Conservation (phyloP, 768 basidiomycete genomes). For the Glaciozyma antarctica region DNA sequence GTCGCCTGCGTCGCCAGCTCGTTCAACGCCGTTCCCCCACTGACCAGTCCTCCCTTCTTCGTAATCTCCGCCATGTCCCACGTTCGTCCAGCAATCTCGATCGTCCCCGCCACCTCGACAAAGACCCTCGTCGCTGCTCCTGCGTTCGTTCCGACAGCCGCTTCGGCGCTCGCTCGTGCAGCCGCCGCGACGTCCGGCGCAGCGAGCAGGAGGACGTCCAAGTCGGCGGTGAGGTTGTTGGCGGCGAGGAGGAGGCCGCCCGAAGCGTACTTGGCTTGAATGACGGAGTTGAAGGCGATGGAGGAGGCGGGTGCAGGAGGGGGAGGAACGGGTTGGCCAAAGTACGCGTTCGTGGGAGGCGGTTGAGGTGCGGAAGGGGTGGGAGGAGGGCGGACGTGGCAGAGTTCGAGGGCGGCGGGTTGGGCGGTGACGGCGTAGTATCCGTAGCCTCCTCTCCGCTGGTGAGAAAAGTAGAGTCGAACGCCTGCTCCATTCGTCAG, state of each 20-base stretch:
- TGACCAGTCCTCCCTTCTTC: conserved; percentile 38
- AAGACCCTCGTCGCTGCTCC: conserved; percentile 37
- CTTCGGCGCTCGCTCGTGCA: conserved; percentile 26
- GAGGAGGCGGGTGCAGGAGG: conserved; percentile 1
- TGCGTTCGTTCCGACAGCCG: neutral
- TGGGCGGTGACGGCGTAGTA: conserved; percentile 29
- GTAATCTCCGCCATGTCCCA: conserved; percentile 61
- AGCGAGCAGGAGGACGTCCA: conserved; percentile 35
- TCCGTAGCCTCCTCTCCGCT: conserved; percentile 30
- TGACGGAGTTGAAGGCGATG: conserved; percentile 25
- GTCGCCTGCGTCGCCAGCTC: conserved; percentile 74
- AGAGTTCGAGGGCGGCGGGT: conserved; percentile 51
- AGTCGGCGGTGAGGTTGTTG: conserved; percentile 32
- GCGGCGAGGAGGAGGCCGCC: conserved; percentile 32
- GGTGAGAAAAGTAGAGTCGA: conserved; percentile 64
- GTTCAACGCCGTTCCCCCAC: conserved; percentile 45
- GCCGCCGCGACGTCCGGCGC: conserved; percentile 25
- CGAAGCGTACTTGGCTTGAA: conserved; percentile 21
- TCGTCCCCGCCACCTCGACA: conserved; percentile 63
- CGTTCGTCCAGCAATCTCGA: conserved; percentile 71
- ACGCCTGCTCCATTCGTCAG: conserved; percentile 46
- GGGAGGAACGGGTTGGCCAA: conserved; percentile 44
- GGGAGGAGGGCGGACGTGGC: conserved; percentile 67
- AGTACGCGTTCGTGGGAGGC: conserved; percentile 27
- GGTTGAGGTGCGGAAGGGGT: conserved; percentile 49